Percentiles rank a stretch among this genome's conserved stretches.
These are phyloP conservation scores for Pecoramyces ruminantium DNA, from an alignment of 192 early-diverging fungal genomes.

Conservation along the genomic window DNA sequence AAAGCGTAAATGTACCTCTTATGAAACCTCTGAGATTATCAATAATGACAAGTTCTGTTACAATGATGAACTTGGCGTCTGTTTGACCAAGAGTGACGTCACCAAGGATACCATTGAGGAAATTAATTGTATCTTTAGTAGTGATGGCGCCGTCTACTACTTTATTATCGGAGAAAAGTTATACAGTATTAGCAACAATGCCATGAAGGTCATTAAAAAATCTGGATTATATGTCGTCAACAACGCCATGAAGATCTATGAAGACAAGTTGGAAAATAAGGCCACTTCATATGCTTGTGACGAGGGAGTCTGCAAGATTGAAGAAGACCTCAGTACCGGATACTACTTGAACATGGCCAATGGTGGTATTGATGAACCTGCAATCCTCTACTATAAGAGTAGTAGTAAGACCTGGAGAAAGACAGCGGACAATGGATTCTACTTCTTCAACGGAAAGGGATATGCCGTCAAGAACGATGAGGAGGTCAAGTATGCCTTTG, in stretches of 20 bases:
- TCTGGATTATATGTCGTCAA: background rate
- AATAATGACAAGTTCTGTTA: background rate
- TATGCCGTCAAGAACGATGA: background rate
- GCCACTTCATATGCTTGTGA: too few species aligned
- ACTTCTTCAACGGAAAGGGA: background rate
- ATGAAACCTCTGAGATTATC: background rate
- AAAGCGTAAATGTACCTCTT: background rate
- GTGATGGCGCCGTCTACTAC: background rate
- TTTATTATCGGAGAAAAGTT: background rate
- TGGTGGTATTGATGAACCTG: background rate
- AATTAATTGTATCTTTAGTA: background rate
- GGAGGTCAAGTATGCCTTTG: background rate
- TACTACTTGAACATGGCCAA: background rate
- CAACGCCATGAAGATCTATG: too few species aligned
- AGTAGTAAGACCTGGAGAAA: background rate
- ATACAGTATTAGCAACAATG: background rate
- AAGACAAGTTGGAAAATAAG: too few species aligned
- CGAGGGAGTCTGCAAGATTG: background rate
- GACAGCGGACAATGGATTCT: background rate
- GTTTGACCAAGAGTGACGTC: background rate
- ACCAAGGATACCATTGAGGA: background rate
- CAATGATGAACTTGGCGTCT: background rate
- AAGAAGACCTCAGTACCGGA: background rate
- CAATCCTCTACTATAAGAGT: background rate
- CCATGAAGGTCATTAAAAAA: background rate